Evolutionary conservation across 305 asterid species (phyloP).

Genomic region (Solanum hybrid): DNA sequence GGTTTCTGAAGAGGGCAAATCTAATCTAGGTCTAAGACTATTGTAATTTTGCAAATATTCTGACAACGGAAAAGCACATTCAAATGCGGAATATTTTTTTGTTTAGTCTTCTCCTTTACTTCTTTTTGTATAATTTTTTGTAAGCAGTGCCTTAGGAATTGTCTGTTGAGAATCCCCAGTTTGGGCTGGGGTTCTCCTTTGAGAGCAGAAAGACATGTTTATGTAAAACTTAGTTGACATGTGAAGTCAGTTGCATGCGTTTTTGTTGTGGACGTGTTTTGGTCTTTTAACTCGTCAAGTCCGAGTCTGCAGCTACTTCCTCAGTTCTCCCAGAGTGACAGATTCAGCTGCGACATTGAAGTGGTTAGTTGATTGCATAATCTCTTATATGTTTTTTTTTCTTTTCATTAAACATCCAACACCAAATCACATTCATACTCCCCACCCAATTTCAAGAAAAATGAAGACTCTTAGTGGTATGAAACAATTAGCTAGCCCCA

Average conservation of each 20-base stretch:
- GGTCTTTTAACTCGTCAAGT: not conserved
- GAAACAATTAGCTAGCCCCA: not conserved
- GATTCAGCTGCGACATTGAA: not conserved
- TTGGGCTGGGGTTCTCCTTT: not conserved
- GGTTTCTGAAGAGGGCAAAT: slow-evolving; percentile 83
- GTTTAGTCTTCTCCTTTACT: not conserved
- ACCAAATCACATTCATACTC: not conserved
- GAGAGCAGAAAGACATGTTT: slow-evolving; percentile 6
- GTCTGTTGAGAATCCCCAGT: slow-evolving; percentile 1
- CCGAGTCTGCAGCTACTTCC: not conserved
- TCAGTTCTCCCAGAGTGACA: not conserved
- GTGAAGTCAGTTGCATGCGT: not conserved
- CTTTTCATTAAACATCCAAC: not conserved
- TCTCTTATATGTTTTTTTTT: not conserved
- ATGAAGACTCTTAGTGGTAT: not conserved
- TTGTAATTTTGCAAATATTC: not conserved
- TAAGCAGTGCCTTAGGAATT: not conserved
- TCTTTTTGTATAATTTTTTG: not conserved
- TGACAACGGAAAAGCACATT: not conserved
- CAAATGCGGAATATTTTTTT: not conserved
- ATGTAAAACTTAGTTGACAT: not conserved
- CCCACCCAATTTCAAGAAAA: not conserved
- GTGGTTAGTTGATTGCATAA: not conserved
- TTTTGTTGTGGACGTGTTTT: not conserved
- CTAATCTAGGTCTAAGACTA: slow-evolving; percentile 32